Base-by-base conservation (phyloP, 1,139 yeast genomes). In the Sugiyamaella grinbergsii region DNA sequence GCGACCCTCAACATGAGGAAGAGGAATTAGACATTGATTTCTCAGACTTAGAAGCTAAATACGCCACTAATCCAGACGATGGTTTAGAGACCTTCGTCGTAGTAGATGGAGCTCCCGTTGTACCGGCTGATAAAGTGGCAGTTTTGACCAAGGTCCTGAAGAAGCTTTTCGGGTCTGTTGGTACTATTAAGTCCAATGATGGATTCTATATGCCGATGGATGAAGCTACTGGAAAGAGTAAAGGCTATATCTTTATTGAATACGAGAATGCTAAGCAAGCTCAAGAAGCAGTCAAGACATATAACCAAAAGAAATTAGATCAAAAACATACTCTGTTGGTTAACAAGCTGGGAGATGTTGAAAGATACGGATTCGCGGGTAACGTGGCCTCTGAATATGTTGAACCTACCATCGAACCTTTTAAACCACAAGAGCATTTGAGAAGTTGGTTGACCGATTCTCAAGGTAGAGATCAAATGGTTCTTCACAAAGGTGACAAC, bases 71-170 rank as follows among this genome's bases (percentile, higher is more conserved):
- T 52, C 74, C 74, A 39, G 82, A 81, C 56, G 73, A 78, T 58
- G 82, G 84, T 36, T 77, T 88, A 53, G 96, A 89, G 64, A 81
- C 80, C 64, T 91, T 82, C 66, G 82, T 93, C 53, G 88, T 93
- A 24, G 85, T 90, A 48, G 98, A 90, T 68, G 98, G 98, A 43
- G 93, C 96, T 5, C 99, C 99, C 58, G 76, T 89, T 58, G 95
- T 96, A 20, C 96, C 97, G 51, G 95, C 85, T 66, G 71, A 89
- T 51, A 94, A 94, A 72, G 88, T 83, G 40, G 87, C 90, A 43
- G 83, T 87, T 50, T 80, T 94, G 66, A 79, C 83, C 62, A 91
- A 88, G 68, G 98, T 94, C 49, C 78, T 94, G 64, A 81, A 79
- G 63, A 93, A 91, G 73, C 77, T 88, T 54, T 85, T 93, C 66